phyloP scores from a whole-genome alignment of 1,139 yeast species.

The Candida glucosophila region DNA sequence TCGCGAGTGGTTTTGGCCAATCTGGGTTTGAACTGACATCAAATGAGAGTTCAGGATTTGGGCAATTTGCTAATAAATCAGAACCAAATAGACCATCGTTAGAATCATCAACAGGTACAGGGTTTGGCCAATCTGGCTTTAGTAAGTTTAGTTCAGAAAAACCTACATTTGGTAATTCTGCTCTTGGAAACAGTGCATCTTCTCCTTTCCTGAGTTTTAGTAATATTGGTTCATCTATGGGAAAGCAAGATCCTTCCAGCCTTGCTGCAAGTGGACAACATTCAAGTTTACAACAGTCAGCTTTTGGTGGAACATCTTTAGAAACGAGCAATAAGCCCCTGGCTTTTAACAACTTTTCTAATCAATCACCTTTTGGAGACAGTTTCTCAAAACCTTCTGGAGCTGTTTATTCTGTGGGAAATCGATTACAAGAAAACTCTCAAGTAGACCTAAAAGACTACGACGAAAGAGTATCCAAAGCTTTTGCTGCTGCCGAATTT shows the following conservation, averaged over 20 bases:
- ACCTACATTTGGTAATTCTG: slow-evolving; percentile 6
- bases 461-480: slow-evolving; percentile 27
- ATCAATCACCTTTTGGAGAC: slow-evolving; percentile 5
- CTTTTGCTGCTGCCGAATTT: slow-evolving; percentile 47
- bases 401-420: slow-evolving; percentile 1
- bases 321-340: not conserved
- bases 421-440: not conserved
- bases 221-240: no score
- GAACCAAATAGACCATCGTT: no score
- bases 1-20: slow-evolving; percentile 6
- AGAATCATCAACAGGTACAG: no score
- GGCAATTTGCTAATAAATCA: no score
- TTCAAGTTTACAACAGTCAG: no score
- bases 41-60: no score
- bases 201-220: no score
- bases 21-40: slow-evolving; percentile 4
- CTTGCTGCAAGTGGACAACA: no score
- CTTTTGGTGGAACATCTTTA: slow-evolving; percentile 1
- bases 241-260: no score
- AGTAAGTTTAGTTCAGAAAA: slow-evolving; percentile 3
- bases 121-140: slow-evolving; percentile 6
- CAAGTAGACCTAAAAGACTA: slow-evolving; percentile 6
- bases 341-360: slow-evolving; percentile 3
- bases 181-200: slow-evolving; percentile 5
- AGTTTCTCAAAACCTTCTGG: slow-evolving; percentile 1